Percentiles rank a stretch among this genome's conserved stretches.
These are phyloP conservation scores for Blastomyces silverae DNA, from an alignment of 2,329 filamentous ascomycete genomes.

Conservation along the genomic window DNA sequence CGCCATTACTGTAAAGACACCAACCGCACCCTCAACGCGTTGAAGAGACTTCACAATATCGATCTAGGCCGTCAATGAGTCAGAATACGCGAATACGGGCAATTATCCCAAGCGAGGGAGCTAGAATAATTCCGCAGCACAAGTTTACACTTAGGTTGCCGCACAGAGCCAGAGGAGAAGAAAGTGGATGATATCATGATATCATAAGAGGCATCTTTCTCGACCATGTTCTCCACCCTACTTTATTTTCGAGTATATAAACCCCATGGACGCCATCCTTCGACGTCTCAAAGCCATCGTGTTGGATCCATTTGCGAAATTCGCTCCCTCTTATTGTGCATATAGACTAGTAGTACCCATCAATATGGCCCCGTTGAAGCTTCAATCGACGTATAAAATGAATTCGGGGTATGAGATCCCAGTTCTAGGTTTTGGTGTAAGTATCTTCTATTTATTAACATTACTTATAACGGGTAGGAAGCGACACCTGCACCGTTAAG, in stretches of 20 bases:
- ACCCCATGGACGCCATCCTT: not conserved
- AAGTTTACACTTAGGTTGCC: not conserved
- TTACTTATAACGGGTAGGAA: not conserved
- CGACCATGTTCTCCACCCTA: not conserved
- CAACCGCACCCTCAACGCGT: not conserved
- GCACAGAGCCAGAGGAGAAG: not conserved
- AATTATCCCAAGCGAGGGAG: not conserved
- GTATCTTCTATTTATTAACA: constrained; percentile 17
- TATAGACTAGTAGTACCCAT: not conserved
- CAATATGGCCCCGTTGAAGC: constrained; percentile 27
- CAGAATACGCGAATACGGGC: not conserved
- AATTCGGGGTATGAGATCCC: constrained; percentile 58
- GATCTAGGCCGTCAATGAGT: not conserved
- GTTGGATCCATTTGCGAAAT: not conserved
- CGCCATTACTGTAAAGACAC: not conserved
- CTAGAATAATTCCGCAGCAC: not conserved
- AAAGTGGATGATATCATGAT: not conserved
- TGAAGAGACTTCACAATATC: not conserved
- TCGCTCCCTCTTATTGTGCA: not conserved
- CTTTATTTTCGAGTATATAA: not conserved
- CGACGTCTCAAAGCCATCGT: not conserved
- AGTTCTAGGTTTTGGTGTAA: constrained; percentile 45
- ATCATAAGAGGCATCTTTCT: not conserved
- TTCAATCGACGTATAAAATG: constrained; percentile 41
- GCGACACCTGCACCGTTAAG: not conserved